Evolutionary conservation across 805 yeast genomes (phyloP).

Genomic region (Candida germanica): DNA sequence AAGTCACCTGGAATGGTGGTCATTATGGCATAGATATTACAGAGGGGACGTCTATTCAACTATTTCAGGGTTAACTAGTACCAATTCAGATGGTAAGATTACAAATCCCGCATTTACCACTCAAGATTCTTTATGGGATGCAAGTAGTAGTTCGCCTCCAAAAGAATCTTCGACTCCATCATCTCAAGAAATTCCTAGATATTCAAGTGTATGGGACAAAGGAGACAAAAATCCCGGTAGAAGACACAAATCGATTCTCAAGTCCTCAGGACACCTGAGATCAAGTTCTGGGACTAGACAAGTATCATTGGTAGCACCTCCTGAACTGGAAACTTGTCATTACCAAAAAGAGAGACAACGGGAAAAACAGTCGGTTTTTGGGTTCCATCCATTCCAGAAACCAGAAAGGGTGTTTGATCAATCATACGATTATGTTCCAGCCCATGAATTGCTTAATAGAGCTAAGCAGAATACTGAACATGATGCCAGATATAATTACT

Average conservation of each 20-base stretch:
- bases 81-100: slow-evolving; percentile 3
- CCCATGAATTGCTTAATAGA: slow-evolving; percentile 17
- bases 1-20: slow-evolving; percentile 38
- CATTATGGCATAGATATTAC: slow-evolving; percentile 31
- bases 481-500: slow-evolving; percentile 1
- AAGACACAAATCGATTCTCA: slow-evolving; percentile 4
- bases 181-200: slow-evolving; percentile 2
- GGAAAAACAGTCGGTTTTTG: slow-evolving; percentile 13
- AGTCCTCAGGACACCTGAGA: neutral
- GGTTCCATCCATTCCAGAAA: slow-evolving; percentile 15
- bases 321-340: neutral
- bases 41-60: slow-evolving; percentile 3
- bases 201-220: slow-evolving; percentile 28
- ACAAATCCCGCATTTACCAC: slow-evolving; percentile 9
- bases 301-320: slow-evolving; percentile 1
- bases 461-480: slow-evolving; percentile 5
- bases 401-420: slow-evolving; percentile 33
- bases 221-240: neutral
- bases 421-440: slow-evolving; percentile 26
- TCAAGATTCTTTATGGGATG: slow-evolving; percentile 40
- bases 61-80: neutral
- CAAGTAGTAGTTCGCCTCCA: slow-evolving; percentile 44
- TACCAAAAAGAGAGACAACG: neutral
- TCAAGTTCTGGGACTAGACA: neutral
- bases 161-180: neutral